Base-by-base conservation (phyloP, 2,329 filamentous ascomycete species). In the Conoideocrella luteorostrata region DNA sequence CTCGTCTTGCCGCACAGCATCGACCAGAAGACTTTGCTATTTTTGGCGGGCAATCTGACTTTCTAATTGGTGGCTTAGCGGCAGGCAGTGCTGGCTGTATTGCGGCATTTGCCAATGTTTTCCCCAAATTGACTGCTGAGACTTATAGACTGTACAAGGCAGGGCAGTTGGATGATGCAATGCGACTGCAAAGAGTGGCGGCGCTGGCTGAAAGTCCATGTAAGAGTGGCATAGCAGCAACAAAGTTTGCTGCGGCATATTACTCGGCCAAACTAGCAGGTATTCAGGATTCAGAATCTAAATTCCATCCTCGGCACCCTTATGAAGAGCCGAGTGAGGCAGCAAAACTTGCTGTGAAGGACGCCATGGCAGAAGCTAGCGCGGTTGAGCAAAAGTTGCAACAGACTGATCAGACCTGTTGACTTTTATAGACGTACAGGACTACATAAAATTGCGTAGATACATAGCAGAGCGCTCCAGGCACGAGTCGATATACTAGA, bases 1-100 rank as follows among this genome's bases (percentile, higher is more conserved):
- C 79, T 4, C 71, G 84, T 7, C 71, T 88, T 4, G 58, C 63
- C 6, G 69, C 67, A 13, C 59, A 67, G 48, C 64, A 84, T 46
- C 60, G 71, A 0, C 61, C 72, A 0, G 68, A 75, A 2, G 60
- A 71, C 10, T 89, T 89, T 56, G 76, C 82, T 2, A 76, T 80
- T 1, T 88, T 79, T 54, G 84, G 82, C 1, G 86, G 86, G 1
- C 84, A 88, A 64, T 79, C 77, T 2, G 85, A 89, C 55, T 88
- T 86, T 59, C 61, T 88, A 20, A 65, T 84, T 39, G 78, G 77
- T 2, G 78, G 75, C 0, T 59, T 84, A 26, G 70, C 71, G 2
- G 72, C 74, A 6, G 80, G 80, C 13, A 75, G 72, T 23, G 70
- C 72, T 2, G 80, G 81, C 9, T 77, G 72, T 50, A 77, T 84